Evolutionary conservation across 2,329 filamentous ascomycete species (phyloP), one percentile per base, ranked within the genome.

Genomic region (Colletotrichum sp.): DNA sequence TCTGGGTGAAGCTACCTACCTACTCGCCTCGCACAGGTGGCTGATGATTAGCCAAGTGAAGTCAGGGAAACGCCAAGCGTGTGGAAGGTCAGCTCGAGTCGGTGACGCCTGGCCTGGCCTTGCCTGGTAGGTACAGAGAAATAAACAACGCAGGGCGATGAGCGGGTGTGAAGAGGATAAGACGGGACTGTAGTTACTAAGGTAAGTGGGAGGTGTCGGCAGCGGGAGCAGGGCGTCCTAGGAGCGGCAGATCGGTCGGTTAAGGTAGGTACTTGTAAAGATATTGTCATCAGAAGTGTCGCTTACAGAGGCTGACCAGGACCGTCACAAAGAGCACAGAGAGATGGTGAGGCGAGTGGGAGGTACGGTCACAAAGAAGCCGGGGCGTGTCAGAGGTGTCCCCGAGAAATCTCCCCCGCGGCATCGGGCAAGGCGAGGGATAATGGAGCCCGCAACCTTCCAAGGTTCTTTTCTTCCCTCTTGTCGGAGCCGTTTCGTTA

Each of bases 351-450:
- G 59, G 27, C 11, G 7, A 22, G 30, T 32, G n/a, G 4, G 32
- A 62, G 22, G 16, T 25, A 52, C 9, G 9, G 22, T 27, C 9
- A 29, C 32, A 64, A 32, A 65, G 22, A 59, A 16, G 22, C 22
- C 59, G 29, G 32, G 32, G n/a, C n/a, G 25, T 27, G 7, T 36
- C 16, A 39, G n/a, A 34, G 61, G 25, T 65, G 34, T 76, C 72
- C 32, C 73, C 69, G 69, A 76, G 69, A 73, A 76, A 68, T 68
- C 69, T 67, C 69, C 52, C 57, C n/a, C 22, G 11, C 15, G 36
- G 19, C 39, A 64, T 27, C 61, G 61, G 72, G 27, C 27, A 75
- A 49, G 61, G 69, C 69, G 52, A 52, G 44, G 44, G n/a, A 52
- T 13, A 52, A 69, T 34, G 65, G 65, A 49, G 6, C 32, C 25